Evolutionary conservation across 2,329 filamentous ascomycete species (phyloP).

Genomic region (Monilinia laxa): DNA sequence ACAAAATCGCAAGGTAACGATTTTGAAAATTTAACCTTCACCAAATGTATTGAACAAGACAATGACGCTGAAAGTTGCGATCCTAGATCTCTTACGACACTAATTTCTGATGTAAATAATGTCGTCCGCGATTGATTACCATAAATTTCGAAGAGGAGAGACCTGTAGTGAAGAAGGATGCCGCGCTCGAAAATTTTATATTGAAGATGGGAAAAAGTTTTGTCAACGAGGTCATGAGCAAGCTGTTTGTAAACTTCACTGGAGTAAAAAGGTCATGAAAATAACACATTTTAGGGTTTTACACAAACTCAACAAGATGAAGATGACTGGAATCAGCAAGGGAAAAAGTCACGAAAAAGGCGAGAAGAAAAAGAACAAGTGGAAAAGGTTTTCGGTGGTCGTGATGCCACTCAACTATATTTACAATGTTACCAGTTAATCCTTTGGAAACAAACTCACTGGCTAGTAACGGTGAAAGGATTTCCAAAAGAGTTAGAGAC

Average conservation of each 20-base stretch:
- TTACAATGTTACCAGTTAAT: conserved; percentile 83
- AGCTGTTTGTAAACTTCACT: conserved; percentile 45
- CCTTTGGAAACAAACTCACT: conserved; percentile 75
- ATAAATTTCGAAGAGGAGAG: conserved; percentile 46
- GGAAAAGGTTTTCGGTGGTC: conserved; percentile 60
- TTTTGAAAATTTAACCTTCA: background rate
- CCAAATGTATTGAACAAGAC: background rate
- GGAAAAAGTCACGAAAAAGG: conserved; percentile 55
- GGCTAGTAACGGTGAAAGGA: conserved; percentile 65
- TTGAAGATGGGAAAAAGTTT: conserved; percentile 63
- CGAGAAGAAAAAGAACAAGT: conserved; percentile 59
- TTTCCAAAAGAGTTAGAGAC: conserved; percentile 74
- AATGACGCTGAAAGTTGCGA: background rate
- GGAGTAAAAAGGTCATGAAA: conserved; percentile 11
- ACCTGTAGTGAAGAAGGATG: conserved; percentile 59
- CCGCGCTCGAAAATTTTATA: conserved; percentile 57
- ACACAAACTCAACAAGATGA: conserved; percentile 57
- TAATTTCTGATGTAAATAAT: conserved; percentile 26
- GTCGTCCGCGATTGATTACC: conserved; percentile 39
- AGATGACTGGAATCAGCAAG: conserved; percentile 64
- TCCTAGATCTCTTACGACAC: background rate
- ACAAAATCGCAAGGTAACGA: conserved; percentile 1
- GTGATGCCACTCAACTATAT: conserved; percentile 72
- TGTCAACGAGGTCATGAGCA: conserved; percentile 66
- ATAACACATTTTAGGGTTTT: conserved; percentile 36